Evolutionary conservation across 805 yeast genomes (phyloP), one percentile per base, ranked within the genome.

Genomic region (Lipomyces starkeyi): DNA sequence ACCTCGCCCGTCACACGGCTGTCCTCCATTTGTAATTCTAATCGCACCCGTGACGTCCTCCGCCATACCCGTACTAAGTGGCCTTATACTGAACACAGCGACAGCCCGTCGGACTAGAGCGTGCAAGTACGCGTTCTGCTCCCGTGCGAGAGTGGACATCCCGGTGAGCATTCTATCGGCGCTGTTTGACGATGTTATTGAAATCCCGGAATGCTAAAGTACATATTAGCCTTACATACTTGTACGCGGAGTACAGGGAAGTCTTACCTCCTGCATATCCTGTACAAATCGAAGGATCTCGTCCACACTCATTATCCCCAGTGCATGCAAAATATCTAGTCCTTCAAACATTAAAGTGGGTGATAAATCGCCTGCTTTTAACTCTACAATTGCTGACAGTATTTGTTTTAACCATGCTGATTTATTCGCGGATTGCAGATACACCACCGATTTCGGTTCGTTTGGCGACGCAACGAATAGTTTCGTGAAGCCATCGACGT

Each of bases 11-110:
- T 22, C 57, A 17, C 47, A 22, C 8, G 67, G 65, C 55, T 61
- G 60, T 2, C 72, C 72, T 14, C 72, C 72, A 17, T 64, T 55
- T 17, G 63, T 55, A 25, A 67, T 62, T 32, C 69, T 25, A 13
- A 71, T 25, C 4, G 58, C n/a, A 11, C 73, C 73, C 6, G 73
- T 70, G 11, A 71, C 66, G 14, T 71, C 73, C 11, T 63, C 61
- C 1, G 73, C 73, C 20, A 43, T 43, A 4, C 73, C 73, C 2
- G 73, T 64, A 32, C 52, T 61, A 17, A 71, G 62, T 2, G 73
- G 67, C 22, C 73, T 60, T n/a, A 70, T n/a, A 47, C 64, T 62
- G 63, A 63, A 55, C 2, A 70, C 66, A 2, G 71, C 71, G 7
- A 32, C 25, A 3, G 71, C 58, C 13, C 64, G 64, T 20, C 63